A percentile compares a stretch with the other conserved stretches of the same genome.
These are phyloP conservation scores for Coemansia sp. DNA, from an alignment of 192 early-diverging fungal genomes.

Conservation along the genomic window DNA sequence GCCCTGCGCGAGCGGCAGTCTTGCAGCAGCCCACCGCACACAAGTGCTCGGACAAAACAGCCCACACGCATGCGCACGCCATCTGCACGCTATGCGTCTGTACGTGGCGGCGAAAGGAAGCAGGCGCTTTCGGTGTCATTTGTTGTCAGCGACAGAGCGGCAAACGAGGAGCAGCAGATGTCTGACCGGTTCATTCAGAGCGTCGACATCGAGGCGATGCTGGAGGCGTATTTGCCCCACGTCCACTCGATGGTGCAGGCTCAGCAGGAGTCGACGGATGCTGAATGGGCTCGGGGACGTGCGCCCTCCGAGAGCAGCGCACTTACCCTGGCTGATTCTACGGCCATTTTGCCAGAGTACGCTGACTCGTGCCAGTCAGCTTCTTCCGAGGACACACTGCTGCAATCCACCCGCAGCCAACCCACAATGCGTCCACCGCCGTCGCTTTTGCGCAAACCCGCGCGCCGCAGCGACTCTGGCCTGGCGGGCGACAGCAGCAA, in stretches of 20 bases:
- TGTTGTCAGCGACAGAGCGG: not conserved
- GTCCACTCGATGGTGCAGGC: constrained; percentile 10
- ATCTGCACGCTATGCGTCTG: not conserved
- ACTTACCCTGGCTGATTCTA: constrained; percentile 14
- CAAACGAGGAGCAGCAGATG: not conserved
- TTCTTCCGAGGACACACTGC: constrained; percentile 19
- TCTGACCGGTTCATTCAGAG: constrained; percentile 8
- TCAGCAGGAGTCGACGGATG: not conserved
- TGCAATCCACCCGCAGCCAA: not conserved
- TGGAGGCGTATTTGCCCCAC: constrained; percentile 28
- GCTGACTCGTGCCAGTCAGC: constrained; percentile 13
- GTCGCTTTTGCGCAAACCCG: constrained; percentile 3
- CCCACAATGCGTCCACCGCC: not conserved
- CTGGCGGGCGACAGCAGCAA: not conserved
- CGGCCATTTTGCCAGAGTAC: not conserved
- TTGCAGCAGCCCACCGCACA: not conserved
- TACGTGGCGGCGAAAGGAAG: not conserved
- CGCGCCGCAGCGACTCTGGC: constrained; percentile 23
- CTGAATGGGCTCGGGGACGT: constrained; percentile 5
- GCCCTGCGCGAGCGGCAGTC: constrained; percentile 5
- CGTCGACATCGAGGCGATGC: constrained; percentile 38
- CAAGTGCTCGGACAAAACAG: not conserved
- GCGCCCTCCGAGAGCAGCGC: constrained; percentile 30
- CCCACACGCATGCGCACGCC: constrained; percentile 9
- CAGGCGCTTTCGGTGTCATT: constrained; percentile 13